Evolutionary conservation across 495 filamentous ascomycete species (phyloP).

Genomic region (Letharia lupina): DNA sequence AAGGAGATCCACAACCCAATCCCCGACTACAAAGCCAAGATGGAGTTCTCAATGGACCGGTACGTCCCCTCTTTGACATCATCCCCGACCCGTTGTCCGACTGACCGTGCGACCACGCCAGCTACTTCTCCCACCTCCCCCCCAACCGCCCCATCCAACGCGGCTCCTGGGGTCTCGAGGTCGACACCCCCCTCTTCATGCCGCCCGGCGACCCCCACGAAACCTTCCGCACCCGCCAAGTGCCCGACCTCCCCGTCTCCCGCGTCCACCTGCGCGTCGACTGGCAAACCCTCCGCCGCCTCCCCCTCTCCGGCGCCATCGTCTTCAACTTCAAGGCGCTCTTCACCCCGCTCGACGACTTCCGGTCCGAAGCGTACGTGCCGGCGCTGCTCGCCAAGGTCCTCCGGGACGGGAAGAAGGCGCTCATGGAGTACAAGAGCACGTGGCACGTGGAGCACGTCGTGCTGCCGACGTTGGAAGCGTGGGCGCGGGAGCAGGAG

Average conservation of each 20-base stretch:
- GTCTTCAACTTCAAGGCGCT: slow-evolving; percentile 90
- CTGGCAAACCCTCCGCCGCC: slow-evolving; percentile 80
- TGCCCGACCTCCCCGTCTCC: slow-evolving; percentile 45
- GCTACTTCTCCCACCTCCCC: slow-evolving; percentile 75
- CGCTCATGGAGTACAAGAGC: slow-evolving; percentile 73
- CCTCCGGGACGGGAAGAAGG: slow-evolving; percentile 62
- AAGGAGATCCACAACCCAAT: slow-evolving; percentile 69
- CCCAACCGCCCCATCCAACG: slow-evolving; percentile 72
- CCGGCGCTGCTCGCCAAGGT: slow-evolving; percentile 61
- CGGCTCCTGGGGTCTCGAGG: slow-evolving; percentile 80
- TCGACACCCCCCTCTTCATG: slow-evolving; percentile 72
- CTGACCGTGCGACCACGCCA: slow-evolving; percentile 23
- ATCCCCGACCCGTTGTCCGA: not conserved
- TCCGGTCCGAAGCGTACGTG: slow-evolving; percentile 66
- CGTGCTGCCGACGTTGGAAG: slow-evolving; percentile 56
- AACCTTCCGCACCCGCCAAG: slow-evolving; percentile 46
- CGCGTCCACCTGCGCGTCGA: slow-evolving; percentile 74
- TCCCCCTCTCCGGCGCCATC: slow-evolving; percentile 67
- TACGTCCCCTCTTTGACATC: slow-evolving; percentile 25
- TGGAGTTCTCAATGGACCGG: slow-evolving; percentile 84
- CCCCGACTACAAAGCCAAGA: slow-evolving; percentile 85
- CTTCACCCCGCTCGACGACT: slow-evolving; percentile 67
- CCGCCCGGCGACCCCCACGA: slow-evolving; percentile 65
- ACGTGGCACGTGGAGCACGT: slow-evolving; percentile 81
- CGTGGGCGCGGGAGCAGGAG: slow-evolving; percentile 63